Evolutionary conservation across 1,284 basidiomycete species (phyloP), one percentile per base, ranked within the genome.

Genomic region (Rhodotorula sp.): DNA sequence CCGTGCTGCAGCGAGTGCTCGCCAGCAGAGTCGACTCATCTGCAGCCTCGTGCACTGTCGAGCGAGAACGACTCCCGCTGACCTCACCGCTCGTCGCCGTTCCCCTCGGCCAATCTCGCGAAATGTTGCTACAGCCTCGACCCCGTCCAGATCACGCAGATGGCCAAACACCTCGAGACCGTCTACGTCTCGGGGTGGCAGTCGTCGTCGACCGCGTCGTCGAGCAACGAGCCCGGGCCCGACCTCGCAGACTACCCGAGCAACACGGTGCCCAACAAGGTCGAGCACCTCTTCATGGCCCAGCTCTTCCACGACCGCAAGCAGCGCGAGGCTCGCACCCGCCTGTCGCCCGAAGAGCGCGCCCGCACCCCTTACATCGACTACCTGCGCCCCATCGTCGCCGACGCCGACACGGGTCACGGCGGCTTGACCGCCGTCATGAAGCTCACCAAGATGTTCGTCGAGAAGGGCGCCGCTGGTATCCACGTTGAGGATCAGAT

Each of bases 131-230:
- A 21, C 14, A 95, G 93, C 46, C 89, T 99, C 74, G 97, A 99
- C 83, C 93, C 95, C 3, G 94, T 99, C 19, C 96, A 99, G 84
- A 87, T 87, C 55, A 87, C 87, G 1, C 96, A 99, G 82, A 97
- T 98, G 94, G 97, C 94, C 13, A 87, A 87, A 78, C 88, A 94
- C 82, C 92, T 97, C 79, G 93, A 98, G 80, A 91, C 93, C 34
- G 90, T 98, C 61, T 99, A 99, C 81, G 87, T 99, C 42, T 97
- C 93, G 53, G 96, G 96, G 42, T 99, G 96, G 95, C 92, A 80
- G 89, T 92, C 91, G 41, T 87, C 88, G 50, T 91, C 90, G 58
- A 97, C 94, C 71, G 87, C 94, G 68, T 85, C 93, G 64, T 90
- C 89, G 45, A 91, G 88, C 79, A 95, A 98, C 80, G 97, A 99